phyloP scores from a whole-genome alignment of 2,329 filamentous ascomycete species.

The Paecilomyces sp. region DNA sequence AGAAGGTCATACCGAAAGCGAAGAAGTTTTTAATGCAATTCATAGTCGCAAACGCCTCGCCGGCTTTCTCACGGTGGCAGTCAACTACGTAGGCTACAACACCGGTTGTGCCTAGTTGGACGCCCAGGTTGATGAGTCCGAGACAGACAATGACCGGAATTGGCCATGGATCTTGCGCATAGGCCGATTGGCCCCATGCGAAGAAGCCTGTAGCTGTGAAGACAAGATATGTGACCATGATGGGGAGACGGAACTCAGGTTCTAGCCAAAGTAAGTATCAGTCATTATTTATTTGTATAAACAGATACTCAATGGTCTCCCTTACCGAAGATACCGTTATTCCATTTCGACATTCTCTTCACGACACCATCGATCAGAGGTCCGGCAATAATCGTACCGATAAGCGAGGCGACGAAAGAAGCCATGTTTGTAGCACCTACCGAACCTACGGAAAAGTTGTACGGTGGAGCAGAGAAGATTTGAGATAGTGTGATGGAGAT shows the following conservation, averaged over 20 bases:
- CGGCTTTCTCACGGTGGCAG: constrained; percentile 31
- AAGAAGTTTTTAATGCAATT: constrained; percentile 36
- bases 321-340: constrained; percentile 27
- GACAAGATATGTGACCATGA: constrained; percentile 27
- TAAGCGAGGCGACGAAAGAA: constrained; percentile 26
- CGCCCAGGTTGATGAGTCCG: constrained; percentile 28
- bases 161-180: constrained; percentile 21
- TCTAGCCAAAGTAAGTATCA: constrained; percentile 11
- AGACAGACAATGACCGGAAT: constrained; percentile 31
- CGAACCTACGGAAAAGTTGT: constrained; percentile 28
- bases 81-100: constrained; percentile 33
- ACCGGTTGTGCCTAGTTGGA: constrained; percentile 31
- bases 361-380: constrained; percentile 29
- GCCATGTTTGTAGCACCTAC: constrained; percentile 28
- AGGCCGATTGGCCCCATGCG: constrained; percentile 24
- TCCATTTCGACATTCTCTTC: constrained; percentile 24
- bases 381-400: constrained; percentile 25
- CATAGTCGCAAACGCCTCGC: constrained; percentile 33
- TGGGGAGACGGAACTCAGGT: constrained; percentile 33
- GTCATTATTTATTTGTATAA: background rate
- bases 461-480: constrained; percentile 31
- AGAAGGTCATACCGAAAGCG: constrained; percentile 33
- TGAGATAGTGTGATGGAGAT: constrained; percentile 27
- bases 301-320: too few relatives aligned
- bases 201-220: constrained; percentile 34